phyloP scores from a whole-genome alignment of 176 grass and related monocot species.

The Saccharum spontaneum region DNA sequence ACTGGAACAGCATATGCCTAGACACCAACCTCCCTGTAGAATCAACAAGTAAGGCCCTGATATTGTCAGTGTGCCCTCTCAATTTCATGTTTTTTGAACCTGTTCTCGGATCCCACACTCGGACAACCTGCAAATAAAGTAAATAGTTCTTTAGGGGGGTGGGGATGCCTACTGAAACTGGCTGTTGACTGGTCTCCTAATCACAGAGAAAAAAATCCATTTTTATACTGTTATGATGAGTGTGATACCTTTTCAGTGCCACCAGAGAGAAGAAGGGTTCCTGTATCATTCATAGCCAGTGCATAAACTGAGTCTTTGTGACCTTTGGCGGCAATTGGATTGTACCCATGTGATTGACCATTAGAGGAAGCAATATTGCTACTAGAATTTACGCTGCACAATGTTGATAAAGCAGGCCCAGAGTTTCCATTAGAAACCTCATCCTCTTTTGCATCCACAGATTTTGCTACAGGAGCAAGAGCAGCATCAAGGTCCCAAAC shows the following conservation, averaged over 20 bases:
- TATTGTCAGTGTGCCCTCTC: slow-evolving; percentile 94
- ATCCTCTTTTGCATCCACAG: slow-evolving; percentile 68
- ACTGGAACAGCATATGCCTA: slow-evolving; percentile 10
- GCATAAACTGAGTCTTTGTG: slow-evolving; percentile 99
- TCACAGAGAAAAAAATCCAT: not conserved
- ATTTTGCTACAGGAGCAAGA: slow-evolving; percentile 67
- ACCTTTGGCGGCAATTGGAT: slow-evolving; percentile 77
- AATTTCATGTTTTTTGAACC: slow-evolving; percentile 92
- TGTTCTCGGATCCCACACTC: slow-evolving; percentile 88
- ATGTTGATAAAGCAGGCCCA: slow-evolving; percentile 62
- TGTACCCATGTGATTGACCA: slow-evolving; percentile 71
- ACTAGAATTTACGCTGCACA: slow-evolving; percentile 57
- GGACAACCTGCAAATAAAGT: slow-evolving; percentile 69
- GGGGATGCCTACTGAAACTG: not conserved
- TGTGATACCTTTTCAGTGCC: slow-evolving; percentile 87
- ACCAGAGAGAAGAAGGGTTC: slow-evolving; percentile 89
- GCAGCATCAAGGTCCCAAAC: slow-evolving; percentile 97
- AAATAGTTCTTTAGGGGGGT: not conserved
- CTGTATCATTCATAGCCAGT: slow-evolving; percentile 87
- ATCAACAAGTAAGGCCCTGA: slow-evolving; percentile 90
- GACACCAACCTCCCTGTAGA: slow-evolving; percentile 79
- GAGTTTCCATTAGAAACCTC: slow-evolving; percentile 74
- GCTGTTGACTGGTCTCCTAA: not conserved
- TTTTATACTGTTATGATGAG: slow-evolving; percentile 9
- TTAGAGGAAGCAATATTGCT: slow-evolving; percentile 60